Evolutionary conservation across 352 stramenopile species (phyloP).

Genomic region (Globisporangium perplexum): DNA sequence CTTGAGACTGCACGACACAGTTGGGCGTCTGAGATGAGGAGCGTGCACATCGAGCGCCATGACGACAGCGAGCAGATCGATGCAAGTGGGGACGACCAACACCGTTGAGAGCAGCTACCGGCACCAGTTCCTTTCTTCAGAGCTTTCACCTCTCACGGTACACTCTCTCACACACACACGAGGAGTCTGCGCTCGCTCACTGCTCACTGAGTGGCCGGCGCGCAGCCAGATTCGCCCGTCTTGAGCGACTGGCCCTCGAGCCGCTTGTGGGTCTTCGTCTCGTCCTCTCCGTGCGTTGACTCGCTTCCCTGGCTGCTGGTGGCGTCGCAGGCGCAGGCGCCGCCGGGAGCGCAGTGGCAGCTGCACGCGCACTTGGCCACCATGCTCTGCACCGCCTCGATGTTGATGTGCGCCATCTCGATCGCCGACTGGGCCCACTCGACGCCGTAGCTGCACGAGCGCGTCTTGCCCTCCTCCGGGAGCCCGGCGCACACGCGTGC

Average conservation of each 20-base stretch:
- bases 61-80: no score
- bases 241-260: constrained; percentile 1
- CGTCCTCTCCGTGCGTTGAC: not conserved
- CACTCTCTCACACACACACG: not conserved
- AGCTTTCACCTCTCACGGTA: not conserved
- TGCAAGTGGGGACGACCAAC: no score
- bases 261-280: not conserved
- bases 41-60: no score
- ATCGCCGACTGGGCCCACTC: constrained; percentile 91
- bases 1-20: no score
- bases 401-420: constrained; percentile 82
- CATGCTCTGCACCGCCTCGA: constrained; percentile 1
- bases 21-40: no score
- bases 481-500: constrained; percentile 12
- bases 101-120: no score
- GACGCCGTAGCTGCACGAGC: constrained; percentile 74
- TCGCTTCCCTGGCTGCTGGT: not conserved
- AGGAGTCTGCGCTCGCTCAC: not conserved
- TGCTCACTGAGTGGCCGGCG: constrained; percentile 1
- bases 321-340: not conserved
- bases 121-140: no score
- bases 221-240: constrained; percentile 9
- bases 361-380: constrained; percentile 8
- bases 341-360: constrained; percentile 4
- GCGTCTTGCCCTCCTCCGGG: constrained; percentile 5